Evolutionary conservation across 2,329 filamentous ascomycete genomes (phyloP), one percentile per base, ranked within the genome.

Genomic region (Colletotrichum somersetense): DNA sequence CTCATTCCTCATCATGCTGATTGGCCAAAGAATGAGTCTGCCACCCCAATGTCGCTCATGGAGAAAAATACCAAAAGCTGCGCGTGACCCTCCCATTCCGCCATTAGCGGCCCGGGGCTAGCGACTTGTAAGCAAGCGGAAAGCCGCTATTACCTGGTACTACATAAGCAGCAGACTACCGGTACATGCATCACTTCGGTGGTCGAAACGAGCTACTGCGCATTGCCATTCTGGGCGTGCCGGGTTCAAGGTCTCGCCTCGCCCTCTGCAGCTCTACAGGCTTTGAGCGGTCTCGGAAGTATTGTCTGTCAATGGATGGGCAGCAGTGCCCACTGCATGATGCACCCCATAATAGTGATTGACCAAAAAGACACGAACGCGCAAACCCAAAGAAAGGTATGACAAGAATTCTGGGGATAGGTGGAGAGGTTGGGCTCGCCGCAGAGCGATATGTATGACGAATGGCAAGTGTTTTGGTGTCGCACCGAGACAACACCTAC

Each of bases 61-160:
- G 20, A 20, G 7, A 35, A 10, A 10, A 6, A 63, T 42, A 55
- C 23, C 20, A 33, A 26, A 18, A 42, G 30, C 55, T 8, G 58
- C 70, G 66, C 70, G 70, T 72, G 70, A 72, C 70, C 55, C 59
- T 72, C 59, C 66, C 44, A 44, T 46, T 53, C 35, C 18, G 30
- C 48, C 38, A 18, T 50, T 68, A 72, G 69, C 58, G 38, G 58
- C 58, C 16, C 38, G 8, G 20, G 26, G n/a, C 40, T 46, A 64
- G 46, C 35, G 40, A 50, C 50, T 40, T 35, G 61, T 46, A 65
- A 56, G 38, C 62, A 42, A 50, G 14, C 44, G 33, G 23, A 40
- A 62, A 35, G 59, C 46, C 56, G 66, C 66, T 26, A 65, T 48
- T 33, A 50, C 48, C 55, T 33, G 40, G 23, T 40, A 30, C 44